Evolutionary conservation across 202 grass and related monocot species (phyloP).

Genomic region (Alloteropsis angusta): DNA sequence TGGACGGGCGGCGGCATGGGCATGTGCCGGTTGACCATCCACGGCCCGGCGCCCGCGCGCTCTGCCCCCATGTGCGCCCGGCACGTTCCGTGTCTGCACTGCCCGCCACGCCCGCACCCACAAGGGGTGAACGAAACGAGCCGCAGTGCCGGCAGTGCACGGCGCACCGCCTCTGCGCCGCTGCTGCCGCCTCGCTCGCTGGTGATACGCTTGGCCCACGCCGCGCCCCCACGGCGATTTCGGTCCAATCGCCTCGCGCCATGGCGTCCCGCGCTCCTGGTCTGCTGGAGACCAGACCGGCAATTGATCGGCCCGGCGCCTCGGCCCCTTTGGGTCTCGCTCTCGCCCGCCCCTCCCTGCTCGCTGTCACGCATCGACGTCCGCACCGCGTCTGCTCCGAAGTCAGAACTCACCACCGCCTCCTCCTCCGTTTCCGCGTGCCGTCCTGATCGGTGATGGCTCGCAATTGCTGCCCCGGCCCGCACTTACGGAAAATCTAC

Average conservation of each 20-base stretch:
- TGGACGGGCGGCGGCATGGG: not conserved
- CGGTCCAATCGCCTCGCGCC: not conserved
- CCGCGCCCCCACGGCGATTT: not conserved
- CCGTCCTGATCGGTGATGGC: not conserved
- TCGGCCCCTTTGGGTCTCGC: too few species aligned
- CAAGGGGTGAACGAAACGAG: not conserved
- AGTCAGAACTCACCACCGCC: too few species aligned
- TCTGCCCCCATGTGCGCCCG: constrained; percentile 26
- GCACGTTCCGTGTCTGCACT: not conserved
- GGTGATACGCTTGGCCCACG: not conserved
- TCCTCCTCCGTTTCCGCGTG: not conserved
- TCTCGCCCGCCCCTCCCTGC: too few species aligned
- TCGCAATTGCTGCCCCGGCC: not conserved
- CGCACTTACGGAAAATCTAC: not conserved
- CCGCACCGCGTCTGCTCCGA: not conserved
- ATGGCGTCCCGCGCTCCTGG: not conserved
- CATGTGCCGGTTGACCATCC: constrained; percentile 27
- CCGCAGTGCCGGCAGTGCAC: not conserved
- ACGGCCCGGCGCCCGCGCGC: not conserved
- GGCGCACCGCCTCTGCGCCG: not conserved
- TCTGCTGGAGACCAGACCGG: not conserved
- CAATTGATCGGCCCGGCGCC: not conserved
- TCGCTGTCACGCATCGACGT: not conserved
- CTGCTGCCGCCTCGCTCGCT: too few species aligned
- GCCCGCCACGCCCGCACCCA: not conserved